Conservation (phyloP, 257 asterid species). For the Pogostemon cablin region DNA sequence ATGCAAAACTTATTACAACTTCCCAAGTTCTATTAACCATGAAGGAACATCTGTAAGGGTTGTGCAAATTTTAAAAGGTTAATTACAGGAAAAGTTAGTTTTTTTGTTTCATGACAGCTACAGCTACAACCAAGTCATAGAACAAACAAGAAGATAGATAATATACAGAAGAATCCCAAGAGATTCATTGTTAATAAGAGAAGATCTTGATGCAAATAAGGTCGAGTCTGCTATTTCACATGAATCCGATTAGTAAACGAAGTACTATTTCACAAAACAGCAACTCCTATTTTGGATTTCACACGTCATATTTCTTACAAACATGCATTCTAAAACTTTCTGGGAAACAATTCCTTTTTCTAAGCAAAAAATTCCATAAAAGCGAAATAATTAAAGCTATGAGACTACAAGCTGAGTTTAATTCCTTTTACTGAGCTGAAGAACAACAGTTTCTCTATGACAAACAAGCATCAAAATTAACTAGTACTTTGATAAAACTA, state of each 20-base stretch:
- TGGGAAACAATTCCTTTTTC: not conserved
- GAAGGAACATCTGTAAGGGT: not conserved
- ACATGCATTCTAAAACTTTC: slow-evolving; percentile 8
- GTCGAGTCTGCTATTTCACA: slow-evolving; percentile 6
- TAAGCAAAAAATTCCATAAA: not conserved
- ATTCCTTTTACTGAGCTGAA: not conserved
- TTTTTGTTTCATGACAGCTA: not conserved
- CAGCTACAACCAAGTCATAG: not conserved
- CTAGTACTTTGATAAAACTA: not conserved
- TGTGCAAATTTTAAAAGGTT: not conserved
- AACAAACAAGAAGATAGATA: slow-evolving; percentile 3
- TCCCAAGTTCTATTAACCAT: slow-evolving; percentile 4
- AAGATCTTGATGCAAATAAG: slow-evolving; percentile 12
- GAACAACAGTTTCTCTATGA: slow-evolving; percentile 3
- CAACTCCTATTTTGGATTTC: slow-evolving; percentile 20
- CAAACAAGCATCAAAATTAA: slow-evolving; percentile 19
- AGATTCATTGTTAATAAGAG: not conserved
- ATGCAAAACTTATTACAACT: slow-evolving; percentile 23
- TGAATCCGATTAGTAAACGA: too few species aligned
- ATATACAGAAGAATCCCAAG: not conserved
- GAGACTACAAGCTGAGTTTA: not conserved
- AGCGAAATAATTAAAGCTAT: not conserved
- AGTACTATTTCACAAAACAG: not conserved
- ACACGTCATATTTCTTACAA: not conserved
- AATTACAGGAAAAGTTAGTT: not conserved